Conservation (phyloP, 1,139 yeast species). For the Saccharomyces uvarum region DNA sequence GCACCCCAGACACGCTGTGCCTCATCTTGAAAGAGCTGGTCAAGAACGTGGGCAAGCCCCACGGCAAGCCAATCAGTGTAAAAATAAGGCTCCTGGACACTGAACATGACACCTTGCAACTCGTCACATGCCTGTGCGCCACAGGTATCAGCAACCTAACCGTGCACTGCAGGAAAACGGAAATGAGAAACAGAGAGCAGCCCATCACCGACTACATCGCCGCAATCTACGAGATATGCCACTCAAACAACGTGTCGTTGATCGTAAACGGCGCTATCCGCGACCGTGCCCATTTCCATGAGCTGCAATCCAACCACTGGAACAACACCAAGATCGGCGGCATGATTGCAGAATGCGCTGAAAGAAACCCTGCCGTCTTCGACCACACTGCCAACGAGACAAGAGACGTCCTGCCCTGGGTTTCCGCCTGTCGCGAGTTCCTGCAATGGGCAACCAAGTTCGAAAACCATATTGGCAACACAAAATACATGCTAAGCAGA, state of each 20-base stretch:
- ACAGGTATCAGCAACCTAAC: constrained; percentile 86
- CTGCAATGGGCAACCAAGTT: constrained; percentile 45
- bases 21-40: constrained; percentile 63
- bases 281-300: constrained; percentile 47
- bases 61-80: constrained; percentile 75
- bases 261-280: constrained; percentile 74
- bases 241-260: constrained; percentile 57
- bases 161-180: constrained; percentile 81
- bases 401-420: constrained; percentile 47
- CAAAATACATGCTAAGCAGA: constrained; percentile 72
- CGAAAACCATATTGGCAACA: constrained; percentile 59
- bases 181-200: constrained; percentile 80
- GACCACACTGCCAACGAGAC: constrained; percentile 9
- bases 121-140: constrained; percentile 55
- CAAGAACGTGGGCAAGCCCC: constrained; percentile 68
- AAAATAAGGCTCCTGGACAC: constrained; percentile 72
- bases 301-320: constrained; percentile 44
- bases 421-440: constrained; percentile 47
- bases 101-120: constrained; percentile 49
- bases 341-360: constrained; percentile 92
- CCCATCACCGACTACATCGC: constrained; percentile 64
- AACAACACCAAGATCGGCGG: constrained; percentile 53
- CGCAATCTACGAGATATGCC: constrained; percentile 55
- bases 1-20: constrained; percentile 71
- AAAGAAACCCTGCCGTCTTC: constrained; percentile 76